A percentile compares a stretch with the other conserved stretches of the same genome.
These are phyloP conservation scores for Nicotiana tomentosiformis DNA, from an alignment of 257 asterid genomes.

Conservation along the genomic window DNA sequence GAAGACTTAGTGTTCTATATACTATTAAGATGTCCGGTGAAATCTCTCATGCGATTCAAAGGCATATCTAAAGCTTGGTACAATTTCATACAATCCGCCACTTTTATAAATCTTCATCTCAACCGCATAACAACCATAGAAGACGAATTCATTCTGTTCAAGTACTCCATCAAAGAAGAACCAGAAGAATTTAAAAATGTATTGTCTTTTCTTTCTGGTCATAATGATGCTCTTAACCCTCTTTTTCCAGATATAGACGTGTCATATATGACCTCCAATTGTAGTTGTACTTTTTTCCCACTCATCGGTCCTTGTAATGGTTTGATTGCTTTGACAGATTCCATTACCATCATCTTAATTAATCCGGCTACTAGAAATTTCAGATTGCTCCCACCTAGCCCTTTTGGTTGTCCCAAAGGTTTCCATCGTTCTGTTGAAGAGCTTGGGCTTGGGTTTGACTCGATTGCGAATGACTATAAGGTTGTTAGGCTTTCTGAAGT, in stretches of 20 bases:
- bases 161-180: neutral
- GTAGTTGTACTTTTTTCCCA: neutral
- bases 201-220: neutral
- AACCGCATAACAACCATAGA: neutral
- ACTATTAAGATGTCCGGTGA: neutral
- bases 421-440: neutral
- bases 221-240: neutral
- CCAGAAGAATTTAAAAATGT: neutral
- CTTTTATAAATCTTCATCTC: neutral
- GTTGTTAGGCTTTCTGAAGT: neutral
- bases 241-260: neutral
- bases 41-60: neutral
- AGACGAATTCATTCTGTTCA: neutral
- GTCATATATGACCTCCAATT: neutral
- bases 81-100: neutral
- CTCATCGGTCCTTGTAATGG: no score
- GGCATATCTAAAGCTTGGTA: neutral
- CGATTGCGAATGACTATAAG: neutral
- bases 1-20: neutral
- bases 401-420: neutral
- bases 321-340: neutral
- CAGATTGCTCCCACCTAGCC: neutral
- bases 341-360: neutral
- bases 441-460: neutral
- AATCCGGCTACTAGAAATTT: conserved; percentile 11